Evolutionary conservation across 2,329 filamentous ascomycete species (phyloP), one percentile per base, ranked within the genome.

Genomic region (Rosellinia necatrix): DNA sequence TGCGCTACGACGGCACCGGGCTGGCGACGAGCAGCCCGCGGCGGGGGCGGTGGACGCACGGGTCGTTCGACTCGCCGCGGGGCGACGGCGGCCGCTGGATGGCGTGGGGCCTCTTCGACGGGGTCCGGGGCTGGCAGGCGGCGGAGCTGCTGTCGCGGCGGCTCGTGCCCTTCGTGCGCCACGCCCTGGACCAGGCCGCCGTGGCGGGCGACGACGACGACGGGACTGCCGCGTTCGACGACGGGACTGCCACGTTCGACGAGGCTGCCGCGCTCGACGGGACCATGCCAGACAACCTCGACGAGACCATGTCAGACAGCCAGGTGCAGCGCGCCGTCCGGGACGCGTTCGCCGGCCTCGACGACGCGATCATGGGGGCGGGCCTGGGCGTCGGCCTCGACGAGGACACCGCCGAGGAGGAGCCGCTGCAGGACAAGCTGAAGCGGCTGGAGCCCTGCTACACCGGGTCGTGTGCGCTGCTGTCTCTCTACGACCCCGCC

Each of bases 381-480:
- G 19, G n/a, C n/a, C n/a, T n/a, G n/a, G n/a, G n/a, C n/a, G n/a
- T n/a, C n/a, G n/a, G n/a, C n/a, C n/a, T n/a, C 17, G 9, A 3
- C 1, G 32, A 6, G 1, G 7, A 1, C 7, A 19, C 6, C 12
- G 7, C 1, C n/a, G 12, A 32, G 47, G 8, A 38, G 6, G n/a
- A 35, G 5, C 38, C 38, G 4, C 9, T n/a, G 4, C 37, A 41
- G 27, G 37, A 50, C 15, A 35, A 34, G 10, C 9, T 42, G 19
- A 42, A 24, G 37, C 32, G 21, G 35, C 8, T 50, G 4, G 37
- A 21, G 9, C 19, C 22, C 3, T 19, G 19, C 4, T 3, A 6
- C 1, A 10, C 38, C 8, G 29, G 49, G n/a, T 51, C 49, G 19
- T 51, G 49, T 27, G 49, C 38, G 3, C 27, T 51, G n/a, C 21